These are phyloP conservation scores for Penicillium mononematosum DNA, from an alignment of 495 filamentous ascomycete species.

Conservation along the genomic window DNA sequence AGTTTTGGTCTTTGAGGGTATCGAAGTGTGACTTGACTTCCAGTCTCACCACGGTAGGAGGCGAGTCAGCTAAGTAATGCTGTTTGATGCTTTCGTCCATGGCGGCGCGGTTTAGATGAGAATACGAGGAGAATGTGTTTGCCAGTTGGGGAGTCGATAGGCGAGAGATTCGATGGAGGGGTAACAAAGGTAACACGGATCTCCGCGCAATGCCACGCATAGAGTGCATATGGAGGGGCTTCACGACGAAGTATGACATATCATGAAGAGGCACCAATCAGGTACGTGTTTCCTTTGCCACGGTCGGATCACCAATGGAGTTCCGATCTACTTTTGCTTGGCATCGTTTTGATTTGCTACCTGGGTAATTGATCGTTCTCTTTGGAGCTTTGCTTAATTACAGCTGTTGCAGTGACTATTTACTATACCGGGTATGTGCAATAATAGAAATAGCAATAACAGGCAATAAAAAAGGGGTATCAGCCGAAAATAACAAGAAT, in stretches of 20 bases:
- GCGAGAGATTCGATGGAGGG: conserved; percentile 25
- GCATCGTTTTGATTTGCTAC: background rate
- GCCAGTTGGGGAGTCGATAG: conserved; percentile 16
- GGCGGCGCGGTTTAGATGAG: conserved; percentile 17
- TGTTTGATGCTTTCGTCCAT: conserved; percentile 47
- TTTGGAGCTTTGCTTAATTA: conserved; percentile 2
- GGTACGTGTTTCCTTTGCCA: conserved; percentile 5
- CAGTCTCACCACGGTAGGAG: conserved; percentile 80
- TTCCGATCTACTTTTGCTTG: conserved; percentile 10
- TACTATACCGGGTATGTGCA: background rate
- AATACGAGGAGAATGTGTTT: conserved; percentile 17
- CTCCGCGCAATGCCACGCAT: conserved; percentile 36
- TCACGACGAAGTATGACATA: conserved; percentile 25
- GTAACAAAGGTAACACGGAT: conserved; percentile 29
- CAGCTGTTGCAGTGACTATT: conserved; percentile 5
- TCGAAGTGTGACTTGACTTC: conserved; percentile 90
- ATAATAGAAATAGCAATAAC: conserved; percentile 3
- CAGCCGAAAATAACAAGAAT: background rate
- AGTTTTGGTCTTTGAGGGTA: conserved; percentile 68
- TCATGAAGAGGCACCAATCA: conserved; percentile 17
- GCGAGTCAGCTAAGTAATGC: conserved; percentile 86
- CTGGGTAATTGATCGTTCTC: background rate
- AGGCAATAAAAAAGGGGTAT: conserved; percentile 15
- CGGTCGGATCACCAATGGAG: conserved; percentile 12
- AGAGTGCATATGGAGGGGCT: conserved; percentile 24